Evolutionary conservation across 768 basidiomycete genomes (phyloP), one percentile per base, ranked within the genome.

Genomic region (Leccinellum luteum): DNA sequence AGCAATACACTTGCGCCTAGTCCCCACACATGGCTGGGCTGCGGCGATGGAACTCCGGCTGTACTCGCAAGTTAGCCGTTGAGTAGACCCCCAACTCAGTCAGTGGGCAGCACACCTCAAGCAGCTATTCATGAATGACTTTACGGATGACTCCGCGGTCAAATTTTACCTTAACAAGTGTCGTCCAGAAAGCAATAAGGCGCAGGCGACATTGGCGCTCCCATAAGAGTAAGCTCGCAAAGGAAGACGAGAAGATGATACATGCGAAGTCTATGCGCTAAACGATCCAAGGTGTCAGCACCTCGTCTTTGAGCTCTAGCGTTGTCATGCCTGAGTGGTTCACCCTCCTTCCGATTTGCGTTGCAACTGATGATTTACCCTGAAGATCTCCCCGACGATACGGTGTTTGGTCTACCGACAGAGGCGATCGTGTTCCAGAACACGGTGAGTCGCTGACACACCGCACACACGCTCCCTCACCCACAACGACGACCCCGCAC

Each of bases 51-150:
- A n/a, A n/a, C n/a, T n/a, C n/a, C n/a, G n/a, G n/a, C n/a, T n/a
- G n/a, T n/a, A n/a, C n/a, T n/a, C n/a, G n/a, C n/a, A n/a, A n/a
- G n/a, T n/a, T n/a, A n/a, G n/a, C n/a, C n/a, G n/a, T n/a, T n/a
- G n/a, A n/a, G n/a, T n/a, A n/a, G n/a, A n/a, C n/a, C n/a, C n/a
- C n/a, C n/a, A n/a, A n/a, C n/a, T n/a, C n/a, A n/a, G n/a, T n/a
- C n/a, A n/a, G n/a, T n/a, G n/a, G n/a, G n/a, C n/a, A n/a, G n/a
- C n/a, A n/a, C n/a, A n/a, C n/a, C n/a, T 6, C 32, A 87, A 85
- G 68, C 92, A 90, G 69, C 76, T 98, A 41, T 85, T 90, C 47
- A 96, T 97, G 93, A 97, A 95, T 65, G 97, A 98, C 69, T 98
- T 95, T 68, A 91, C 91, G 44, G 97, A 99, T 64, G 97, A 98